Conservation (phyloP, 73 alveolate genomes). For the Paraurostyla sp. region DNA sequence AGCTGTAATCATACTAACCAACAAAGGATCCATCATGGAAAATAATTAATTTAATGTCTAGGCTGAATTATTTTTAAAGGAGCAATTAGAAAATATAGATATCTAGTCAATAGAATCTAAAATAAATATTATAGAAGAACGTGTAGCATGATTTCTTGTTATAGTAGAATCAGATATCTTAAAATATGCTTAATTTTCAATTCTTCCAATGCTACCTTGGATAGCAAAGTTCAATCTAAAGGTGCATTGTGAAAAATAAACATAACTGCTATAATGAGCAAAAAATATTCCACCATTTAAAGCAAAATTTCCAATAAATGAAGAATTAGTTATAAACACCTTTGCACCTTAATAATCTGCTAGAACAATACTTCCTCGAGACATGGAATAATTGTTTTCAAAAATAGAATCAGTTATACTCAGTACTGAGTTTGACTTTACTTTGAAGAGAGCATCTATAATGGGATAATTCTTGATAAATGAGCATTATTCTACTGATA, state of each 20-base stretch:
- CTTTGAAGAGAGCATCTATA: conserved; percentile 4
- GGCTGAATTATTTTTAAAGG: not conserved
- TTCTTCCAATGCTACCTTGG: conserved; percentile 21
- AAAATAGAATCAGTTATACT: not conserved
- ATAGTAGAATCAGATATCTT: not conserved
- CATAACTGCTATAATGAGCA: not conserved
- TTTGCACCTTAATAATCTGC: not conserved
- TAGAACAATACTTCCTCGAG: conserved; percentile 5
- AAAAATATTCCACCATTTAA: conserved; percentile 27
- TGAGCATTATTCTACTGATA: not conserved
- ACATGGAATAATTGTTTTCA: conserved; percentile 5
- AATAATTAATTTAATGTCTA: not conserved
- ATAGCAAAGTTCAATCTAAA: not conserved
- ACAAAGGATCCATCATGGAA: not conserved
- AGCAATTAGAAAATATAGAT: not conserved
- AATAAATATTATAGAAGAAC: not conserved
- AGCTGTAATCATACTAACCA: not conserved
- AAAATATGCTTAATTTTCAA: conserved; percentile 13
- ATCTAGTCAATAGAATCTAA: not conserved
- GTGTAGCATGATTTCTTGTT: not conserved
- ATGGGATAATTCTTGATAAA: not conserved
- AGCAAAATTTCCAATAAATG: not conserved
- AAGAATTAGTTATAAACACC: not conserved
- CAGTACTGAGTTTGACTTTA: not conserved
- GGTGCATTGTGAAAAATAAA: not conserved